phyloP scores from a whole-genome alignment of 2,329 filamentous ascomycete species.

The Ophiostoma ulmi region DNA sequence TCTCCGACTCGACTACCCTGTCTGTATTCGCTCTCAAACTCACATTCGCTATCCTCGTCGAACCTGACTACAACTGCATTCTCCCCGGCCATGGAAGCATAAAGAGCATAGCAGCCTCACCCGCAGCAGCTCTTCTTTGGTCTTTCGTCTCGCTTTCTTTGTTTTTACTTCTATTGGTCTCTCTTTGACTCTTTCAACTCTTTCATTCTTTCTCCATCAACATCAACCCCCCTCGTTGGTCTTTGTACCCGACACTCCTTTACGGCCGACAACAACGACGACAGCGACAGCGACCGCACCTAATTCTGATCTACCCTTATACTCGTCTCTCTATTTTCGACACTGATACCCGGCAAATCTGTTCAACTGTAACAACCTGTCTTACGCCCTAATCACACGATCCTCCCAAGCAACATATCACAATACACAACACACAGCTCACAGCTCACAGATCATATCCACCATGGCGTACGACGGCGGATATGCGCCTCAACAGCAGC shows the following conservation, averaged over 20 bases:
- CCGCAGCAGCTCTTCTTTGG: not conserved
- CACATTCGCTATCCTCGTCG: not conserved
- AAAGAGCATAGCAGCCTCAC: slow-evolving; percentile 20
- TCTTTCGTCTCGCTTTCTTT: slow-evolving; percentile 5
- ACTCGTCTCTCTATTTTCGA: not conserved
- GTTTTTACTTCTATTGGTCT: not conserved
- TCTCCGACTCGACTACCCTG: not conserved
- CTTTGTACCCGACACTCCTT: slow-evolving; percentile 20
- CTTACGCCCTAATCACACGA: slow-evolving; percentile 1
- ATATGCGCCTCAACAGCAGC: slow-evolving; percentile 38
- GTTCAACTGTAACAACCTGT: not conserved
- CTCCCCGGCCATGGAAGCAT: slow-evolving; percentile 16
- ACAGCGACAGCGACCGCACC: not conserved
- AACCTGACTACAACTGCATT: slow-evolving; percentile 1
- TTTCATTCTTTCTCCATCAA: not conserved
- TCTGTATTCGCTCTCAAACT: not conserved
- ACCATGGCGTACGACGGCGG: slow-evolving; percentile 50
- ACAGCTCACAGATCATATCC: not conserved
- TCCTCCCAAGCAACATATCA: not conserved
- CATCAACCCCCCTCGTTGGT: not conserved
- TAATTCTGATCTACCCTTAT: not conserved
- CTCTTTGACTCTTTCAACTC: not conserved
- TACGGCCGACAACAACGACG: not conserved
- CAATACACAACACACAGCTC: not conserved
- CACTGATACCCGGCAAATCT: not conserved